These are phyloP conservation scores for Ascochyta lentis DNA, from an alignment of 2,329 filamentous ascomycete genomes.

Conservation along the genomic window DNA sequence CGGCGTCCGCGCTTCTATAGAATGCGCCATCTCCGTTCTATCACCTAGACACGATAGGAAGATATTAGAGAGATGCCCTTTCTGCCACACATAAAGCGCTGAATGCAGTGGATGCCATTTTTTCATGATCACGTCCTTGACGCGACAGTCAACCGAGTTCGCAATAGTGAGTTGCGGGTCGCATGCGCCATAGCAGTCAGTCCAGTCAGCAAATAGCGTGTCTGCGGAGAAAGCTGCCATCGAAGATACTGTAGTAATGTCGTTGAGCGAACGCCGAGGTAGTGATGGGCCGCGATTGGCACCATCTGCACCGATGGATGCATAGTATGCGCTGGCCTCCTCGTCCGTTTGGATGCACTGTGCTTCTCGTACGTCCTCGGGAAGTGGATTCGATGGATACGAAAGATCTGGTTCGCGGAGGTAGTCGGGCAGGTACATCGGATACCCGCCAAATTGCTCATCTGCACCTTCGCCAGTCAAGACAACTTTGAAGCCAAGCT, in stretches of 20 bases:
- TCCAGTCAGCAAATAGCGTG: constrained; percentile 47
- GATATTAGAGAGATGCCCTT: constrained; percentile 33
- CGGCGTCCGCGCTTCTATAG: constrained; percentile 49
- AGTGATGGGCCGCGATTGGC: constrained; percentile 32
- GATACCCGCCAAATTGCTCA: constrained; percentile 62
- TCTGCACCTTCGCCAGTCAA: constrained; percentile 61
- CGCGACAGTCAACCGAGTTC: constrained; percentile 10
- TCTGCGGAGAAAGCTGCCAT: constrained; percentile 45
- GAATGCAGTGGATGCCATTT: constrained; percentile 35
- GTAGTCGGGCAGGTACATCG: constrained; percentile 54
- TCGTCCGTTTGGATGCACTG: constrained; percentile 17
- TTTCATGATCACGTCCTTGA: constrained; percentile 7
- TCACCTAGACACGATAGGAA: constrained; percentile 55
- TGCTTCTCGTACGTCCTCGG: constrained; percentile 9
- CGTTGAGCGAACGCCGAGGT: constrained; percentile 49
- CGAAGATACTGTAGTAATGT: constrained; percentile 46
- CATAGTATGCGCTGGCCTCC: constrained; percentile 15
- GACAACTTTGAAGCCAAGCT: constrained; percentile 60
- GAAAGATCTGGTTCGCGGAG: constrained; percentile 56
- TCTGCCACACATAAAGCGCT: constrained; percentile 33
- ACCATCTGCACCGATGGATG: constrained; percentile 35
- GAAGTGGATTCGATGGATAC: constrained; percentile 5
- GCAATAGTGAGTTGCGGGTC: constrained; percentile 46
- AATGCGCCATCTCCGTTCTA: constrained; percentile 53
- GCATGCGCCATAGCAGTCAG: constrained; percentile 32